phyloP scores from a whole-genome alignment of 345 rosid species.

The Brassica carinata region DNA sequence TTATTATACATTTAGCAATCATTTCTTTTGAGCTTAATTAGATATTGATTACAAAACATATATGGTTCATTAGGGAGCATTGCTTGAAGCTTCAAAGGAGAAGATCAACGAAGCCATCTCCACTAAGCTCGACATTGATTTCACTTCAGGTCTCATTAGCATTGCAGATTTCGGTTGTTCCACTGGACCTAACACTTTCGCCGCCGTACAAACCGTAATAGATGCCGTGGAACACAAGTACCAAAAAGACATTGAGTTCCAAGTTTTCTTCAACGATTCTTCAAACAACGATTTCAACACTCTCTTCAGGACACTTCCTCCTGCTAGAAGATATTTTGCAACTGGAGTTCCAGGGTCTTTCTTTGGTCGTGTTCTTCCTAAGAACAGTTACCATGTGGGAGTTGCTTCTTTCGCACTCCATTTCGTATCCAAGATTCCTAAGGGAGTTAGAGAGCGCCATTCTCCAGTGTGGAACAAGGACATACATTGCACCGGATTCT shows the following conservation, averaged over 20 bases:
- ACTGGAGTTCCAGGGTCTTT: slow-evolving; percentile 34
- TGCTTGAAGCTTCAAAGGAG: slow-evolving; percentile 30
- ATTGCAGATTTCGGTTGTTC: slow-evolving; percentile 47
- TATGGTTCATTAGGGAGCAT: slow-evolving; percentile 14
- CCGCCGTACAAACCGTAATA: slow-evolving; percentile 34
- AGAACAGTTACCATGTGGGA: slow-evolving; percentile 41
- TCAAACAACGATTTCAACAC: slow-evolving; percentile 40
- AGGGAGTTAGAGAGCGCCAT: slow-evolving; percentile 1
- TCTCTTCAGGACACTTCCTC: slow-evolving; percentile 39
- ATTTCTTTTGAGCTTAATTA: neutral
- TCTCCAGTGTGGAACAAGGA: slow-evolving; percentile 23
- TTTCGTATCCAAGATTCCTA: slow-evolving; percentile 45
- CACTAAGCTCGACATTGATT: slow-evolving; percentile 20
- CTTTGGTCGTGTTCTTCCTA: slow-evolving; percentile 48
- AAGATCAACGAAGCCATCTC: slow-evolving; percentile 19
- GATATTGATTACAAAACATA: neutral
- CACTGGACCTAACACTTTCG: slow-evolving; percentile 40
- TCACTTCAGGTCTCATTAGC: neutral
- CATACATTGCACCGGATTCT: slow-evolving; percentile 22
- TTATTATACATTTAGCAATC: neutral
- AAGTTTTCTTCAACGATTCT: slow-evolving; percentile 44
- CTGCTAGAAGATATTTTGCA: slow-evolving; percentile 26
- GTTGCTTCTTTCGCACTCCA: slow-evolving; percentile 43
- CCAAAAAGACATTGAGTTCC: slow-evolving; percentile 28
- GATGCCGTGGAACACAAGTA: slow-evolving; percentile 30